Conservation (phyloP, 2,329 filamentous ascomycete genomes). For the Trichoderma sp. region DNA sequence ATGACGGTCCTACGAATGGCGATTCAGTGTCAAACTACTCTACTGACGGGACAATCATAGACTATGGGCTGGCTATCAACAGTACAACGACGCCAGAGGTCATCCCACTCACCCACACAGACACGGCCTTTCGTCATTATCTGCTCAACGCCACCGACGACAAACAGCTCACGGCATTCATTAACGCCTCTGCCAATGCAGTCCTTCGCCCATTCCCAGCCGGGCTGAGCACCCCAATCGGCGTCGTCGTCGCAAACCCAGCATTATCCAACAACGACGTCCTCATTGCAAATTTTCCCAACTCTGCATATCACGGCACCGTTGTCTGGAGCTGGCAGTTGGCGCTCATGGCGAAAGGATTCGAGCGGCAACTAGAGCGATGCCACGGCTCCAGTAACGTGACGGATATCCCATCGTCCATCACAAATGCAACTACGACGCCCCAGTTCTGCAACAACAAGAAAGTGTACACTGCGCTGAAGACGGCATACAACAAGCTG, state of each 20-base stretch:
- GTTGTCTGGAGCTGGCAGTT: conserved; percentile 68
- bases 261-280: conserved; percentile 53
- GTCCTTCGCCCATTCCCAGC: conserved; percentile 60
- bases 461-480: conserved; percentile 47
- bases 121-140: conserved; percentile 65
- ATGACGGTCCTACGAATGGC: conserved; percentile 48
- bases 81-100: conserved; percentile 50
- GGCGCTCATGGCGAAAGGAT: conserved; percentile 63
- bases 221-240: conserved; percentile 57
- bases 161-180: conserved; percentile 55
- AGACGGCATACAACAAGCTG: conserved; percentile 57
- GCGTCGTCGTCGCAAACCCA: conserved; percentile 62
- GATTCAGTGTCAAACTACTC: conserved; percentile 41
- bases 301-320: conserved; percentile 61
- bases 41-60: conserved; percentile 44
- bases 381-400: conserved; percentile 43
- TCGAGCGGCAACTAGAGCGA: conserved; percentile 58
- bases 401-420: background rate
- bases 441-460: conserved; percentile 55
- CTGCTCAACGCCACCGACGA: conserved; percentile 62
- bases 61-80: conserved; percentile 59
- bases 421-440: background rate
- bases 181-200: conserved; percentile 59
- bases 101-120: conserved; percentile 63
- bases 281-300: conserved; percentile 55